These are phyloP conservation scores for Colletotrichum sp. DNA, from an alignment of 2,329 filamentous ascomycete genomes.

Conservation along the genomic window DNA sequence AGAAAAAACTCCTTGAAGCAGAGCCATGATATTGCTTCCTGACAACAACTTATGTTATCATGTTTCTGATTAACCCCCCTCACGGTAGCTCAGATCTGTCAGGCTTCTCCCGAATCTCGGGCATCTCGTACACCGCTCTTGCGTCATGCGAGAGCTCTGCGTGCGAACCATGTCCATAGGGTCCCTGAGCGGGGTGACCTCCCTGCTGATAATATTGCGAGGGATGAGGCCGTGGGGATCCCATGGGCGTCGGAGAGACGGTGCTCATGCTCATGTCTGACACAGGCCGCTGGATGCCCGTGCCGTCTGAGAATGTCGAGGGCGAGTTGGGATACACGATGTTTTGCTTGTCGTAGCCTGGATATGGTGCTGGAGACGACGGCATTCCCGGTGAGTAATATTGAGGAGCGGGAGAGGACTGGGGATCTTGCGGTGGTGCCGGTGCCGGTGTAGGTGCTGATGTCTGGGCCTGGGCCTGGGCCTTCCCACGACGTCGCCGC, in stretches of 20 bases:
- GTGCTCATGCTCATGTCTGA: not conserved
- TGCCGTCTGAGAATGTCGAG: not conserved
- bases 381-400: not conserved
- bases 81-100: not conserved
- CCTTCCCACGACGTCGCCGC: not conserved
- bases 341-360: not conserved
- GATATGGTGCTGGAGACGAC: not conserved
- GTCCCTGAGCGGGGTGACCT: fast-evolving
- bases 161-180: not conserved
- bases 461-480: too few relatives aligned
- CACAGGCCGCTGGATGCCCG: not conserved
- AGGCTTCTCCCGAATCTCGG: not conserved
- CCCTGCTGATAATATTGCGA: not conserved
- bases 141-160: not conserved
- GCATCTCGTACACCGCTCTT: constrained; percentile 6
- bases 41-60: too few relatives aligned
- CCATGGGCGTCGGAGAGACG: not conserved
- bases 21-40: not conserved
- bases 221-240: not conserved
- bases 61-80: too few relatives aligned
- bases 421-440: not conserved
- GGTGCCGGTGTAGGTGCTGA: not conserved
- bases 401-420: not conserved
- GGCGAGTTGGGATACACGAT: not conserved
- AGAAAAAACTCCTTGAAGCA: fast-evolving